Percentiles rank a stretch among this genome's conserved stretches.
phyloP scores from a whole-genome alignment of 768 basidiomycete genomes.

The Serendipita sp. region DNA sequence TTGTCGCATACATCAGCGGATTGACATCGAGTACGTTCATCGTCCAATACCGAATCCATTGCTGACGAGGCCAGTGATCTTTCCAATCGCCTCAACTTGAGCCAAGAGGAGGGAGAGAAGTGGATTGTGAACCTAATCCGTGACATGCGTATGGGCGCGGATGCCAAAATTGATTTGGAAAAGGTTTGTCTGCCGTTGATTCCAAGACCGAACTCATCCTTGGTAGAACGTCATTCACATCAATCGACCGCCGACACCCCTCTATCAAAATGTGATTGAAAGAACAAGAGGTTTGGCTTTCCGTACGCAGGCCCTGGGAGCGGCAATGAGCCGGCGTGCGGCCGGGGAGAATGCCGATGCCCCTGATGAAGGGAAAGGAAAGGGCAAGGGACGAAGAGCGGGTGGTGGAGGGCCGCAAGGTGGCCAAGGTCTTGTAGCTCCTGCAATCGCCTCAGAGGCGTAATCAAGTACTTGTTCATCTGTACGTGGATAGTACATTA shows the following conservation, averaged over 20 bases:
- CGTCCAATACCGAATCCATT: neutral
- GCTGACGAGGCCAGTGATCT: slow-evolving; percentile 44
- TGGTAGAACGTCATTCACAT: slow-evolving; percentile 92
- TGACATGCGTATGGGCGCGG: slow-evolving; percentile 90
- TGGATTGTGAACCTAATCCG: slow-evolving; percentile 99
- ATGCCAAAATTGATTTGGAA: slow-evolving; percentile 95
- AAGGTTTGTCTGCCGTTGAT: slow-evolving; percentile 36
- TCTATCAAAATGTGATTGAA: slow-evolving; percentile 90
- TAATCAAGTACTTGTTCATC: neutral
- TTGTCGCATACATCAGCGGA: slow-evolving; percentile 89
- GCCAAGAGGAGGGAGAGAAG: slow-evolving; percentile 92
- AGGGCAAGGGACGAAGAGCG: neutral
- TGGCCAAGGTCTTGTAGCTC: neutral
- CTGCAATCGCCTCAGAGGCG: neutral
- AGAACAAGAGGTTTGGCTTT: slow-evolving; percentile 85
- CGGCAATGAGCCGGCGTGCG: slow-evolving; percentile 37
- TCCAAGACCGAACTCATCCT: slow-evolving; percentile 18
- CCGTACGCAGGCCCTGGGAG: slow-evolving; percentile 78
- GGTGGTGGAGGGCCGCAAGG: neutral
- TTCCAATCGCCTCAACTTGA: slow-evolving; percentile 82
- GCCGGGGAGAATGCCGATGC: neutral
- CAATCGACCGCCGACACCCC: slow-evolving; percentile 71
- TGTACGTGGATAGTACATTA: neutral
- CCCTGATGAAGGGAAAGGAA: neutral
- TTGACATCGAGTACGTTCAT: slow-evolving; percentile 58